A percentile compares a stretch with the other conserved stretches of the same genome.
phyloP scores from a whole-genome alignment of 2,329 filamentous ascomycete genomes.

The Aspergillus costaricaensis region DNA sequence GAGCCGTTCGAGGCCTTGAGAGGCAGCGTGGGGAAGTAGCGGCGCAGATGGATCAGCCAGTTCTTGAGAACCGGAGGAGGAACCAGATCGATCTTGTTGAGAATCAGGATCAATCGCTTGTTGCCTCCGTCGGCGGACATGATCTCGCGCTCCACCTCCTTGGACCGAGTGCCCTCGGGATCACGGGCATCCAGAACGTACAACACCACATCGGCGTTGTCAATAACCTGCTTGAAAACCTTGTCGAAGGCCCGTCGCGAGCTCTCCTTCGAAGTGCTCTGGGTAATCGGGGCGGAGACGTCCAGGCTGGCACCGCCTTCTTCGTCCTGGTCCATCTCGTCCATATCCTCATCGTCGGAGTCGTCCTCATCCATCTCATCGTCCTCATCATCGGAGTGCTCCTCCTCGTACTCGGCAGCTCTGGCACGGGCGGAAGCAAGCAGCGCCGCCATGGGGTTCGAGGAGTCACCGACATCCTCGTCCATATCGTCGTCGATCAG shows the following conservation, averaged over 20 bases:
- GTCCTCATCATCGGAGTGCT: conserved; percentile 50
- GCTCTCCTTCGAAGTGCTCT: conserved; percentile 51
- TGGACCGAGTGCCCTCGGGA: conserved; percentile 85
- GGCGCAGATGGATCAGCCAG: conserved; percentile 81
- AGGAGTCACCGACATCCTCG: conserved; percentile 45
- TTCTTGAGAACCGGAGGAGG: conserved; percentile 77
- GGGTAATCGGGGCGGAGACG: conserved; percentile 46
- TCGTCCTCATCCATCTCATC: conserved; percentile 59
- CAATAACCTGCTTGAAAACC: conserved; percentile 90
- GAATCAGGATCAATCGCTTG: conserved; percentile 84
- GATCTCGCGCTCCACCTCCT: conserved; percentile 85
- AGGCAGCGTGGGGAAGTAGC: conserved; percentile 88
- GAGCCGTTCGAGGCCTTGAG: conserved; percentile 81
- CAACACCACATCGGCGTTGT: conserved; percentile 84
- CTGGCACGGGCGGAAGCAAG: conserved; percentile 48
- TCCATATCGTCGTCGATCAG: conserved; percentile 51
- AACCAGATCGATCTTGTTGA: conserved; percentile 95
- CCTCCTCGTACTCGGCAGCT: conserved; percentile 51
- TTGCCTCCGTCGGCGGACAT: conserved; percentile 82
- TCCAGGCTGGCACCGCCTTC: conserved; percentile 55
- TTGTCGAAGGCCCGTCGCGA: conserved; percentile 92
- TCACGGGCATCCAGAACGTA: conserved; percentile 93
- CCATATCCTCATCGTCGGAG: conserved; percentile 47
- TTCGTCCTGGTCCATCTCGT: conserved; percentile 52
- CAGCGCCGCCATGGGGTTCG: conserved; percentile 52